These are phyloP conservation scores for Blastobotrys ciferrii DNA, from an alignment of 1,139 yeast genomes.

Conservation along the genomic window DNA sequence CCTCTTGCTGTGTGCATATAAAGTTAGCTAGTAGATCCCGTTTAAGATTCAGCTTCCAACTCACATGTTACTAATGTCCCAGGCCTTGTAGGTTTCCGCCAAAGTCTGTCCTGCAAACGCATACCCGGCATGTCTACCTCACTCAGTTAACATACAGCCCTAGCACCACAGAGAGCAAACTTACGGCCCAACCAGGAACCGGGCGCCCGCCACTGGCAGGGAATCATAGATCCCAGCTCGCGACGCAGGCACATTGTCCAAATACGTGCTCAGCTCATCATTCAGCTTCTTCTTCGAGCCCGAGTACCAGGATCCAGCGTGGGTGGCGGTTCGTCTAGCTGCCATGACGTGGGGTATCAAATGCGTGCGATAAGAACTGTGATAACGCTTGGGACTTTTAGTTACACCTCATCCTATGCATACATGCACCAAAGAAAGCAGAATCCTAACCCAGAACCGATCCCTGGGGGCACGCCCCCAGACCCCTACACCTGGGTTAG, in stretches of 20 bases:
- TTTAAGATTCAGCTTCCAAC: too few species aligned
- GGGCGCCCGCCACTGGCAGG: constrained; percentile 51
- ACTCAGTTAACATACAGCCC: neutral
- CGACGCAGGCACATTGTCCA: constrained; percentile 33
- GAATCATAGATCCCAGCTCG: constrained; percentile 31
- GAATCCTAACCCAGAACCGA: too few species aligned
- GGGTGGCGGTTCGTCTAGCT: constrained; percentile 63
- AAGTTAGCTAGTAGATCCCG: too few species aligned
- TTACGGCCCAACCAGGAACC: constrained; percentile 56
- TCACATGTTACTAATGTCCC: constrained; percentile 55
- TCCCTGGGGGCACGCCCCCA: too few species aligned
- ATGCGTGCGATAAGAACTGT: too few species aligned
- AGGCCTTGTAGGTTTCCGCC: constrained; percentile 71
- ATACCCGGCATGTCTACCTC: constrained; percentile 77
- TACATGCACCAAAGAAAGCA: too few species aligned
- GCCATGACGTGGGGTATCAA: constrained; percentile 12
- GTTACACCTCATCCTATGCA: too few species aligned
- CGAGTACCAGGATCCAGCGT: constrained; percentile 88
- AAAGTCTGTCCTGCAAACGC: constrained; percentile 74
- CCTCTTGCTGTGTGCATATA: constrained; percentile 42
- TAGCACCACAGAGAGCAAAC: constrained; percentile 21
- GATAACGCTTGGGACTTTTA: neutral
- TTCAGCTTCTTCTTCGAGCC: constrained; percentile 45
- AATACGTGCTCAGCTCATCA: constrained; percentile 48
- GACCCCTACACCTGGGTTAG: too few species aligned